These are phyloP conservation scores for Parastagonospora nodorum DNA, from an alignment of 2,329 filamentous ascomycete genomes.

Conservation along the genomic window DNA sequence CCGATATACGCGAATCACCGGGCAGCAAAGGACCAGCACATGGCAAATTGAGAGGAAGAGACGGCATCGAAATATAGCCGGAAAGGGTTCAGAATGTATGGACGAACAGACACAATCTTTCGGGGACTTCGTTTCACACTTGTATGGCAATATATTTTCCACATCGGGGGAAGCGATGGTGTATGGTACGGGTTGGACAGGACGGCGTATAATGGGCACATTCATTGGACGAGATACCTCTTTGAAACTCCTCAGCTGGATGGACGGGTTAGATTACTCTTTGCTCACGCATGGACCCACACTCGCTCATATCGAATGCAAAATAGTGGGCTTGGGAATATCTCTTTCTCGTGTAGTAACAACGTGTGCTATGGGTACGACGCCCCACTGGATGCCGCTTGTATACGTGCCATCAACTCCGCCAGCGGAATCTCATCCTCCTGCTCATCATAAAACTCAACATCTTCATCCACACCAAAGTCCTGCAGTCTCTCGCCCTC, in stretches of 20 bases:
- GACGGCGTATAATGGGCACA: constrained; percentile 10
- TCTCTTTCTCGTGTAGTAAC: not conserved
- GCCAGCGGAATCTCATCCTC: constrained; percentile 72
- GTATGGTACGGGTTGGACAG: constrained; percentile 5
- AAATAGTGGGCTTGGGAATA: not conserved
- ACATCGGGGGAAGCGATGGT: not conserved
- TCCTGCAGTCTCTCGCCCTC: constrained; percentile 77
- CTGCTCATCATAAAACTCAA: constrained; percentile 68
- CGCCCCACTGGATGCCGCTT: constrained; percentile 13
- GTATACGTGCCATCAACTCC: constrained; percentile 59
- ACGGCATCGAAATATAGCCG: not conserved
- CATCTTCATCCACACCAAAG: constrained; percentile 80
- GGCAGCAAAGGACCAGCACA: not conserved
- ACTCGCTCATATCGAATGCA: constrained; percentile 9
- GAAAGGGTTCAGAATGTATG: not conserved
- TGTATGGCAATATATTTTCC: not conserved
- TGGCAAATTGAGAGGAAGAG: not conserved
- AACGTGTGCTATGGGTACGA: constrained; percentile 2
- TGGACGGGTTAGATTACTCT: constrained; percentile 28
- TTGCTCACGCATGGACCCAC: constrained; percentile 25
- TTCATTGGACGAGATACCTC: constrained; percentile 10
- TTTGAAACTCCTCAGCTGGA: constrained; percentile 16
- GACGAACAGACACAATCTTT: constrained; percentile 2
- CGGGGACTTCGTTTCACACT: not conserved
- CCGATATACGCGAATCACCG: too few species aligned